Conservation (phyloP, 768 basidiomycete genomes). For the Serendipita sp. region DNA sequence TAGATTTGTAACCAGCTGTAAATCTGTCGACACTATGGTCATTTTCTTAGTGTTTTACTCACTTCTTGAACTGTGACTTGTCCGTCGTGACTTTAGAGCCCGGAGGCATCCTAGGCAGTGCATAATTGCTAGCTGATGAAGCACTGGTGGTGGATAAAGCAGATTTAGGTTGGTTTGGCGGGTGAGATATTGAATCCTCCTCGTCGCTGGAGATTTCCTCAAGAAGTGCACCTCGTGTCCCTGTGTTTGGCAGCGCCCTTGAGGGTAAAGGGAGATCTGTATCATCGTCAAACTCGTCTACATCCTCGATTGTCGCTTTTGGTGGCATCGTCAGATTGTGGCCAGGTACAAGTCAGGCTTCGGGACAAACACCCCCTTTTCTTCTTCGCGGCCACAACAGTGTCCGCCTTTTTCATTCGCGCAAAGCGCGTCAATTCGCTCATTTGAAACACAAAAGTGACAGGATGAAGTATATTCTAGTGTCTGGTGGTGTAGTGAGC, state of each 20-base stretch:
- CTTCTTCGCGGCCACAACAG: neutral
- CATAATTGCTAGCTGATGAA: neutral
- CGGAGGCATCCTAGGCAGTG: neutral
- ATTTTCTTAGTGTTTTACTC: constrained; percentile 18
- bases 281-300: constrained; percentile 86
- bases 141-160: neutral
- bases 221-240: constrained; percentile 57
- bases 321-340: neutral
- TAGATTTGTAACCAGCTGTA: constrained; percentile 89
- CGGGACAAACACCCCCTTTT: neutral
- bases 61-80: constrained; percentile 75
- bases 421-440: neutral
- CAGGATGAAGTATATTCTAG: constrained; percentile 68
- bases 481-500: constrained; percentile 93
- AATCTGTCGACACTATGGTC: neutral
- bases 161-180: neutral
- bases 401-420: too few species aligned
- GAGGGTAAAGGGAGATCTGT: constrained; percentile 74
- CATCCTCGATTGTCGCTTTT: neutral
- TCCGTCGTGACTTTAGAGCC: constrained; percentile 28
- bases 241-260: constrained; percentile 44
- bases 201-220: constrained; percentile 44
- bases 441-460: neutral
- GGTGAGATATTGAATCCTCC: constrained; percentile 15
- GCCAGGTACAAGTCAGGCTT: neutral